Evolutionary conservation across 192 early-diverging fungal species (phyloP).

Genomic region (Backusella liffmaniae): DNA sequence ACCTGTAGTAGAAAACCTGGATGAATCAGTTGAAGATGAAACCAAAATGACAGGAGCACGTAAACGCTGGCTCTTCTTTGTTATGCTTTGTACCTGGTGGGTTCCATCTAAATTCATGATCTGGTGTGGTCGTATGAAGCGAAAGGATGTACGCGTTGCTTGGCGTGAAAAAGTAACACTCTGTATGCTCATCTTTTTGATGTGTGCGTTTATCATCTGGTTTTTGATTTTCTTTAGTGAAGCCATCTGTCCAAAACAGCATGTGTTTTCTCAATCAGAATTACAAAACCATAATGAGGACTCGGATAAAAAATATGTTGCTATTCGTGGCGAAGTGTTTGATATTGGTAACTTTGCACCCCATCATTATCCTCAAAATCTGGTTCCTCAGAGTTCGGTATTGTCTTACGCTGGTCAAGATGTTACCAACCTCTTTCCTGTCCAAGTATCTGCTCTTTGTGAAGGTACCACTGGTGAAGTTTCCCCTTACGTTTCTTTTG

Average conservation of each 20-base stretch:
- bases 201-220: conserved; percentile 80
- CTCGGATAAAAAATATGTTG: conserved; percentile 61
- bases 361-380: conserved; percentile 46
- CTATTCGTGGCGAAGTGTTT: conserved; percentile 66
- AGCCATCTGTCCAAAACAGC: conserved; percentile 76
- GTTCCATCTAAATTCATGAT: conserved; percentile 60
- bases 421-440: conserved; percentile 60
- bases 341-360: conserved; percentile 63
- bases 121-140: conserved; percentile 77
- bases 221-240: conserved; percentile 85
- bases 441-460: conserved; percentile 57
- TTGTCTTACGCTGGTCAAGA: conserved; percentile 63
- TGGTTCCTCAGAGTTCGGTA: conserved; percentile 47
- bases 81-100: conserved; percentile 90
- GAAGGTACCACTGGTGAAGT: conserved; percentile 46
- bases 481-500: conserved; percentile 40
- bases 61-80: conserved; percentile 68
- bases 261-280: conserved; percentile 59
- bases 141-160: conserved; percentile 90
- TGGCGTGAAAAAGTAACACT: conserved; percentile 94
- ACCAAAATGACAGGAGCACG: conserved; percentile 48
- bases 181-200: conserved; percentile 79
- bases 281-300: conserved; percentile 54
- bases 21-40: conserved; percentile 47
- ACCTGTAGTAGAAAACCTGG: conserved; percentile 42